Evolutionary conservation across 2,329 filamentous ascomycete species (phyloP).

Genomic region (Pseudopithomyces maydicus): DNA sequence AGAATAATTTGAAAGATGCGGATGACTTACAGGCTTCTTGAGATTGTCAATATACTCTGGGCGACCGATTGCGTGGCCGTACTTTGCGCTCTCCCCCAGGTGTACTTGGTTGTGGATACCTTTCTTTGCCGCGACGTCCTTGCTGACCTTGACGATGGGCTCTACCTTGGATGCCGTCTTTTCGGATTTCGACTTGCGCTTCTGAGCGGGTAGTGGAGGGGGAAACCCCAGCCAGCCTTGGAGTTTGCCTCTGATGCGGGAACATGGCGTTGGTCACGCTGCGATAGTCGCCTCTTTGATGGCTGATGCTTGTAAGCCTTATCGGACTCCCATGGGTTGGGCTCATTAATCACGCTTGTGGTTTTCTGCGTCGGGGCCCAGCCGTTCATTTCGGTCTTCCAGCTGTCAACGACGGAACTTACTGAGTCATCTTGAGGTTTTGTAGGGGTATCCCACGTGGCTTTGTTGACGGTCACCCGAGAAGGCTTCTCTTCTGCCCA

Average conservation of each 20-base stretch:
- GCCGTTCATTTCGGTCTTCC: constrained; percentile 2
- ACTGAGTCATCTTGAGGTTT: neutral
- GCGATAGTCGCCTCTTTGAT: neutral
- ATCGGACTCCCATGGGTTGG: neutral
- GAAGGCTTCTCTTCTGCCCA: neutral
- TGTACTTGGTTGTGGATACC: constrained; percentile 39
- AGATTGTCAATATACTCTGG: constrained; percentile 50
- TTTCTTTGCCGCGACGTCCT: constrained; percentile 15
- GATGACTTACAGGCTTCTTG: constrained; percentile 26
- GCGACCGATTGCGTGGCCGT: constrained; percentile 42
- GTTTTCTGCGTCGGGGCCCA: neutral
- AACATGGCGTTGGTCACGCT: neutral
- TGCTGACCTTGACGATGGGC: constrained; percentile 26
- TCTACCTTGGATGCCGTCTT: constrained; percentile 20
- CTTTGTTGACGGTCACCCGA: neutral
- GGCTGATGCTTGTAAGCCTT: neutral
- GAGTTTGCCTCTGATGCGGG: neutral
- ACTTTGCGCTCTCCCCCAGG: constrained; percentile 42
- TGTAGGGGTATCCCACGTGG: neutral
- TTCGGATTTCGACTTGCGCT: constrained; percentile 18
- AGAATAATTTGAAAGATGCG: neutral
- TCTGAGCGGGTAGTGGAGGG: constrained; percentile 9
- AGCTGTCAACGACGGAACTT: neutral
- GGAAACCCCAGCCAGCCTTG: constrained; percentile 43
- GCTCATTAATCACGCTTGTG: neutral